phyloP scores from a whole-genome alignment of 108 stramenopile genomes.

The Bacterosira constricta region DNA sequence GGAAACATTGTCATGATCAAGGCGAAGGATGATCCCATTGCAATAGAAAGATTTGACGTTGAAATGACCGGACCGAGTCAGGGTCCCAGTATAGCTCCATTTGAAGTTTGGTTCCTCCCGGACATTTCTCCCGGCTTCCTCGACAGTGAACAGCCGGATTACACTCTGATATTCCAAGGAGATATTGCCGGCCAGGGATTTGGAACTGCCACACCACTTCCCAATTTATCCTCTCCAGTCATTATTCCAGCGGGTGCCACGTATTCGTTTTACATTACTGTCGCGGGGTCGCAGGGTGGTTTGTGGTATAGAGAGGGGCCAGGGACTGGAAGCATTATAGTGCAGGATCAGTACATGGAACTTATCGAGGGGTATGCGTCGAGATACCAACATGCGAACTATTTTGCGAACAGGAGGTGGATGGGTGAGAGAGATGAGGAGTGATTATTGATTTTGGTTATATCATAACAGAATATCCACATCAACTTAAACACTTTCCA shows the following conservation, averaged over 20 bases:
- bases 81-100: background rate
- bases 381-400: constrained; percentile 7
- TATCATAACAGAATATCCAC: no score
- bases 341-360: constrained; percentile 20
- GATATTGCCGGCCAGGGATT: constrained; percentile 9
- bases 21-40: constrained; percentile 10
- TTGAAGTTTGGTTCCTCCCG: constrained; percentile 25
- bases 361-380: constrained; percentile 27
- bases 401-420: constrained; percentile 13
- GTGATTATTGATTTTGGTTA: no score
- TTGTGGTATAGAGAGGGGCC: constrained; percentile 3
- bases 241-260: constrained; percentile 24
- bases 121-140: constrained; percentile 10
- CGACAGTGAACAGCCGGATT: background rate
- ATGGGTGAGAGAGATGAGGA: constrained; percentile 32
- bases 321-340: constrained; percentile 6
- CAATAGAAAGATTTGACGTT: constrained; percentile 19
- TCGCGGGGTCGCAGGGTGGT: background rate
- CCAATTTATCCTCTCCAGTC: constrained; percentile 17
- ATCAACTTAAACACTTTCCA: no score
- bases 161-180: background rate
- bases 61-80: constrained; percentile 11
- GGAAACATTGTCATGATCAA: constrained; percentile 26
- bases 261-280: constrained; percentile 32
- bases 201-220: constrained; percentile 12